Evolutionary conservation across 1,139 yeast species (phyloP).

Genomic region (Candida dubliniensis): DNA sequence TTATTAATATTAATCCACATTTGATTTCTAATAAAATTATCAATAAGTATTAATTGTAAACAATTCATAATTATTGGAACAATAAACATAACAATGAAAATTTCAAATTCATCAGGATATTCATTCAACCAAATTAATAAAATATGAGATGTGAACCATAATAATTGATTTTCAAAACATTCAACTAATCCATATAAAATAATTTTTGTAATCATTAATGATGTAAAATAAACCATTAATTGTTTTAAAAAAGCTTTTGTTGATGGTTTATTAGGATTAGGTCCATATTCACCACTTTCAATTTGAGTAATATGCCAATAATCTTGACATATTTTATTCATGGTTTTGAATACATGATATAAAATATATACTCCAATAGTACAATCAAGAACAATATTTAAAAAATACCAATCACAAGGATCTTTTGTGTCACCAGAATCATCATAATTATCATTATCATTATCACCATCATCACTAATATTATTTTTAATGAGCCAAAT

Average conservation of each 20-base stretch:
- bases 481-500: slow-evolving; percentile 22
- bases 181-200: slow-evolving; percentile 43
- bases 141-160: slow-evolving; percentile 48
- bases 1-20: slow-evolving; percentile 27
- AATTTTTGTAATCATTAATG: slow-evolving; percentile 66
- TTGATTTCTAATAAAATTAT: slow-evolving; percentile 73
- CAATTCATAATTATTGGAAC: slow-evolving; percentile 81
- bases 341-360: slow-evolving; percentile 49
- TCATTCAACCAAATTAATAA: slow-evolving; percentile 74
- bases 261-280: slow-evolving; percentile 57
- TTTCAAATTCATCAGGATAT: slow-evolving; percentile 74
- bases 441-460: slow-evolving; percentile 12
- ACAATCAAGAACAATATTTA: slow-evolving; percentile 85
- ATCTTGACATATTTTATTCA: slow-evolving; percentile 43
- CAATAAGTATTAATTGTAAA: slow-evolving; percentile 82
- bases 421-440: slow-evolving; percentile 32
- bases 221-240: slow-evolving; percentile 60
- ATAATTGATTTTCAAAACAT: slow-evolving; percentile 38
- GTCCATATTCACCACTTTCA: slow-evolving; percentile 82
- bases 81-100: slow-evolving; percentile 81
- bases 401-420: slow-evolving; percentile 90
- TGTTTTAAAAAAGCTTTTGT: slow-evolving; percentile 71
- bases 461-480: slow-evolving; percentile 10
- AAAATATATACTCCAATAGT: slow-evolving; percentile 92
- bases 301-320: slow-evolving; percentile 48